A percentile compares a stretch with the other conserved stretches of the same genome.
These are phyloP conservation scores for Scenedesmus sp. DNA, from an alignment of 163 green algal species.

Conservation along the genomic window DNA sequence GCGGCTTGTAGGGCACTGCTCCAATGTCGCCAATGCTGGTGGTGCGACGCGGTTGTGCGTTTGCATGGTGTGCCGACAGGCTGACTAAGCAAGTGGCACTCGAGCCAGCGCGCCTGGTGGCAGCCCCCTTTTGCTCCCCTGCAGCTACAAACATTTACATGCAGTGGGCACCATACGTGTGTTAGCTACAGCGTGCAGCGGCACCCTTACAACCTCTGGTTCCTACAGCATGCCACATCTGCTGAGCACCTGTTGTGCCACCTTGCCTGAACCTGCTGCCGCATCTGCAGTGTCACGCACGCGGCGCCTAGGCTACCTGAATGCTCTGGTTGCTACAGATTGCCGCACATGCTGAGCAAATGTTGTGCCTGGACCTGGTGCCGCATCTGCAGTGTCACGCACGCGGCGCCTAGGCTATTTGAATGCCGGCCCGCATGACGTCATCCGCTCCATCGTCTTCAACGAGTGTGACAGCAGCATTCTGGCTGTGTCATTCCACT, in stretches of 20 bases:
- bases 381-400: not conserved
- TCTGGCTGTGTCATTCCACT: conserved; percentile 34
- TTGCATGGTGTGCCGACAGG: too few relatives aligned
- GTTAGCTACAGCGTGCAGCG: too few relatives aligned
- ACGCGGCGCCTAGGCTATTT: not conserved
- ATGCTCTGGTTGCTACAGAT: not conserved
- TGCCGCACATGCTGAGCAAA: too few relatives aligned
- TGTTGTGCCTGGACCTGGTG: too few relatives aligned
- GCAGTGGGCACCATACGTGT: too few relatives aligned
- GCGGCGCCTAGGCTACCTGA: not conserved
- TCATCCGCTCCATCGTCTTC: conserved; percentile 32
- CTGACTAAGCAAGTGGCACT: too few relatives aligned
- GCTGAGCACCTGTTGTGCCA: not conserved
- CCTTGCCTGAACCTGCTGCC: not conserved
- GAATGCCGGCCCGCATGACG: conserved; percentile 24
- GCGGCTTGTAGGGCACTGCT: not conserved
- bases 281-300: not conserved
- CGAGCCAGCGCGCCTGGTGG: too few relatives aligned
- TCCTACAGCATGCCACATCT: too few relatives aligned
- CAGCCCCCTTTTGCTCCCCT: too few relatives aligned
- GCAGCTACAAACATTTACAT: too few relatives aligned
- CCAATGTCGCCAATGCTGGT: not conserved
- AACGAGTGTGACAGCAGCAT: conserved; percentile 17
- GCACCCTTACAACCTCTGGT: too few relatives aligned
- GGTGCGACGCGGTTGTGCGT: too few relatives aligned